A percentile compares a stretch with the other conserved stretches of the same genome.
phyloP scores from a whole-genome alignment of 179 eudicot species.

The Gypsophila paniculata region DNA sequence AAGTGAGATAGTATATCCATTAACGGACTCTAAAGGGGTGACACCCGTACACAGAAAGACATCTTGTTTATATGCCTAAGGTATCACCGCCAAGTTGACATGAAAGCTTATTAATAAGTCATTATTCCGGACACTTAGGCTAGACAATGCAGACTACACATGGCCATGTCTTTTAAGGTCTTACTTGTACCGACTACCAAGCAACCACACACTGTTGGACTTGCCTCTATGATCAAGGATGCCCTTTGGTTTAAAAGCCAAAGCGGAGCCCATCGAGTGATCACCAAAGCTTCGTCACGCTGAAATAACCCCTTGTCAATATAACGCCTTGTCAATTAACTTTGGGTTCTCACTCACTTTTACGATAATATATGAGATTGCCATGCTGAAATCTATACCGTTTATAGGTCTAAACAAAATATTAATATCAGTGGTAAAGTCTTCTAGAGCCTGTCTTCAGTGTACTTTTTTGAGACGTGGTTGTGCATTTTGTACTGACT shows the following conservation, averaged over 20 bases:
- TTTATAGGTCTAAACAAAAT: not conserved
- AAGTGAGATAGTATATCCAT: too few species aligned
- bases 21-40: too few species aligned
- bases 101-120: too few species aligned
- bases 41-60: too few species aligned
- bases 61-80: too few species aligned
- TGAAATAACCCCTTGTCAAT: too few species aligned
- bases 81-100: too few species aligned
- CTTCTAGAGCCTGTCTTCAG: not conserved
- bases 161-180: too few species aligned
- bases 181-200: too few species aligned
- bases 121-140: too few species aligned
- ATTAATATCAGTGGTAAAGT: not conserved
- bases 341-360: not conserved
- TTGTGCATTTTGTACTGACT: not conserved
- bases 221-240: not conserved
- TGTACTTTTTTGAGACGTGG: not conserved
- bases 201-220: not conserved
- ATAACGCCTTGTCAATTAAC: constrained; percentile 6
- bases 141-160: too few species aligned
- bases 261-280: not conserved
- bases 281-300: not conserved
- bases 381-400: not conserved
- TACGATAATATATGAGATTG: not conserved
- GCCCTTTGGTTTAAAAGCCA: constrained; percentile 3